phyloP scores from a whole-genome alignment of 73 alveolate genomes.

The Paramecium bursaria region DNA sequence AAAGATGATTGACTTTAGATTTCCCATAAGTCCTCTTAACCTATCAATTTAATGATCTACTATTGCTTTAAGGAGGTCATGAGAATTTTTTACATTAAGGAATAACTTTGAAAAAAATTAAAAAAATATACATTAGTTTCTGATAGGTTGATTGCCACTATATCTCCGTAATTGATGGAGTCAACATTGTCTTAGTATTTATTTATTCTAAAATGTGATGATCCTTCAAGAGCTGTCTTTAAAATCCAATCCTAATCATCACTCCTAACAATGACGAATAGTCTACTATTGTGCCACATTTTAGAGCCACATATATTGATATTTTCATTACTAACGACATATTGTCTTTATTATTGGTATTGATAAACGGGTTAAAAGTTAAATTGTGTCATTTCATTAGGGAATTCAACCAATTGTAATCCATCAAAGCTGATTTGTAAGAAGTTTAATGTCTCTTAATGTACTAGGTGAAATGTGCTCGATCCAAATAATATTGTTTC shows the following conservation, averaged over 20 bases:
- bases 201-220: conserved; percentile 7
- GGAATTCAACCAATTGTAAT: conserved; percentile 18
- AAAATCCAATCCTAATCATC: not conserved
- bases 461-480: conserved; percentile 52
- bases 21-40: not conserved
- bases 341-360: conserved; percentile 1
- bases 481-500: conserved; percentile 50
- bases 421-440: not conserved
- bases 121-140: conserved; percentile 7
- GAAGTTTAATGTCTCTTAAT: conserved; percentile 32
- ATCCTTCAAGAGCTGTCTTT: not conserved
- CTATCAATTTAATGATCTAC: not conserved
- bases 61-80: conserved; percentile 21
- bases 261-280: not conserved
- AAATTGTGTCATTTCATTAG: conserved; percentile 1
- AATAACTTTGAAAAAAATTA: not conserved
- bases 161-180: conserved; percentile 3
- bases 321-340: conserved; percentile 2
- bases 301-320: conserved; percentile 36
- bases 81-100: conserved; percentile 12
- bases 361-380: conserved; percentile 47
- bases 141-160: conserved; percentile 1
- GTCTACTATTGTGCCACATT: conserved; percentile 16
- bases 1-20: not conserved
- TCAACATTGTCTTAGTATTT: conserved; percentile 35